A percentile compares a stretch with the other conserved stretches of the same genome.
Evolutionary conservation across 148 eudicot species (phyloP).

Genomic region (Camellia japonica): DNA sequence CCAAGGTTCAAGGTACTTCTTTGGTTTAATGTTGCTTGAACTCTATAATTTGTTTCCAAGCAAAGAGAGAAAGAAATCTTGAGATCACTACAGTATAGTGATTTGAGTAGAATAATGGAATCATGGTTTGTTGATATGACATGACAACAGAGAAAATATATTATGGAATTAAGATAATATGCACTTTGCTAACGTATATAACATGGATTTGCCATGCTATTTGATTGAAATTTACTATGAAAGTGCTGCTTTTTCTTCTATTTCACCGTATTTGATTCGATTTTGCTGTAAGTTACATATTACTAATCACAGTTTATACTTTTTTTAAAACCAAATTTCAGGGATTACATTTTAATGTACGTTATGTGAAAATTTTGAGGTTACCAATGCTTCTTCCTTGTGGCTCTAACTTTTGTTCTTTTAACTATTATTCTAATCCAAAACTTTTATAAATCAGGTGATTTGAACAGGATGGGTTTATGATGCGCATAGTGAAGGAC

Average conservation of each 20-base stretch:
- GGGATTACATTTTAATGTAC: neutral
- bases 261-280: neutral
- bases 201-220: neutral
- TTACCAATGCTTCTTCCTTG: neutral
- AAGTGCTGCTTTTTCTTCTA: neutral
- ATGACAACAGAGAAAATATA: no score
- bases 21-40: neutral
- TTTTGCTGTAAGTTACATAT: neutral
- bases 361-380: neutral
- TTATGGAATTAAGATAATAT: neutral
- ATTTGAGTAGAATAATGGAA: neutral
- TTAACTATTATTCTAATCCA: neutral
- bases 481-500: no score
- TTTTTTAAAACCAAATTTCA: neutral
- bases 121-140: neutral
- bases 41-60: neutral
- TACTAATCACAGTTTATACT: neutral
- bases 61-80: neutral
- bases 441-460: neutral
- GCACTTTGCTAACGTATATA: no score
- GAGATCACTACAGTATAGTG: neutral
- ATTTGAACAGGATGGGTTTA: neutral
- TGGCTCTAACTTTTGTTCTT: neutral
- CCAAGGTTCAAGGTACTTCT: slow-evolving; percentile 33
- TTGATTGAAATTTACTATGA: neutral